Evolutionary conservation across 1,284 basidiomycete species (phyloP).

Genomic region (Schizophyllum commune): DNA sequence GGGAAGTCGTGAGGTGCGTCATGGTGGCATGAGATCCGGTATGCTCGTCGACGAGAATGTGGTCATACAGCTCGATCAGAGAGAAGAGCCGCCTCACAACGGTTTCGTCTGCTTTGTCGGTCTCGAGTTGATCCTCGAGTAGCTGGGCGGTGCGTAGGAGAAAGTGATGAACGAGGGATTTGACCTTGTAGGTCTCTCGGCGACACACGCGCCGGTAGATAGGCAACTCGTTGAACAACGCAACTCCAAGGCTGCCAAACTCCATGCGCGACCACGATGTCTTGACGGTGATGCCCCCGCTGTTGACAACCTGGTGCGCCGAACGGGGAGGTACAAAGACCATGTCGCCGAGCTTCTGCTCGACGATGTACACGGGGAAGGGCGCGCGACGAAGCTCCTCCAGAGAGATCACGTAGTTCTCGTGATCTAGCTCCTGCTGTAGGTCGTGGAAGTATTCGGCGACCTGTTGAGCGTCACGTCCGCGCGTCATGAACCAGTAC

Average conservation of each 20-base stretch:
- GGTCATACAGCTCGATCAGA: constrained; percentile 46
- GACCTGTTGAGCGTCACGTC: constrained; percentile 41
- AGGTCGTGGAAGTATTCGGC: constrained; percentile 52
- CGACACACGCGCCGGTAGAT: constrained; percentile 74
- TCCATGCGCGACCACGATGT: constrained; percentile 79
- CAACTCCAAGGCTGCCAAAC: constrained; percentile 43
- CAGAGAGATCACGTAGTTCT: constrained; percentile 51
- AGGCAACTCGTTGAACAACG: constrained; percentile 63
- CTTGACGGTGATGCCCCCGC: constrained; percentile 70
- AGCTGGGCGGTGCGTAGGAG: constrained; percentile 30
- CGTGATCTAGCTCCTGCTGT: constrained; percentile 61
- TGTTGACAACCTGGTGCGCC: constrained; percentile 73
- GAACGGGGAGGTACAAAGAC: constrained; percentile 72
- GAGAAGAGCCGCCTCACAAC: constrained; percentile 11
- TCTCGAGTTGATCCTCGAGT: constrained; percentile 8
- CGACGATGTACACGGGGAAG: constrained; percentile 56
- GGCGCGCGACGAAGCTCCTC: constrained; percentile 59
- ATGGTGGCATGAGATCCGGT: constrained; percentile 15
- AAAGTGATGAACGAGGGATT: constrained; percentile 50
- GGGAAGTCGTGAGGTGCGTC: constrained; percentile 10
- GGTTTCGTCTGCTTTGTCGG: constrained; percentile 1
- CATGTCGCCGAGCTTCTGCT: constrained; percentile 67
- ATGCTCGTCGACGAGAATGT: constrained; percentile 51
- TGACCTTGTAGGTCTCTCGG: constrained; percentile 65
- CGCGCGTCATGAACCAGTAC: constrained; percentile 76